A percentile compares a stretch with the other conserved stretches of the same genome.
Evolutionary conservation across 164 flowering plant genomes (phyloP).

Genomic region (Kingdonia uniflora): DNA sequence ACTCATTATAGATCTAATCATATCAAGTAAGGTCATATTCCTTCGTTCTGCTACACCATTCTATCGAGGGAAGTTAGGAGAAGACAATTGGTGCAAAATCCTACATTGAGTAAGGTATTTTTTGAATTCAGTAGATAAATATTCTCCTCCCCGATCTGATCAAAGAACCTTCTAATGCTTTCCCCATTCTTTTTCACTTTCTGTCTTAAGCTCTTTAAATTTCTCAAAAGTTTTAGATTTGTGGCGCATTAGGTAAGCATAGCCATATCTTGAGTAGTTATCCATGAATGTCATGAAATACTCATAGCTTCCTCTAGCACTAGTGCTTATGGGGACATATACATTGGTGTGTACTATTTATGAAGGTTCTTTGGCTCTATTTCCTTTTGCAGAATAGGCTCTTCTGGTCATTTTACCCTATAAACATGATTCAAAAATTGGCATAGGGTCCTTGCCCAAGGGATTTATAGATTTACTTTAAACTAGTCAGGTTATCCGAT

Average conservation of each 20-base stretch:
- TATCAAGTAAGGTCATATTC: too few relatives aligned
- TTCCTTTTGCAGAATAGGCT: neutral
- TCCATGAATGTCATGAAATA: conserved; percentile 4
- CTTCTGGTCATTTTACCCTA: conserved; percentile 6
- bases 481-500: neutral
- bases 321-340: neutral
- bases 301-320: neutral
- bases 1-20: too few relatives aligned
- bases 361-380: neutral
- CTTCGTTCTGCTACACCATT: too few relatives aligned
- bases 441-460: neutral
- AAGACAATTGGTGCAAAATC: too few relatives aligned
- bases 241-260: neutral
- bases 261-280: neutral
- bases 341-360: neutral
- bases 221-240: neutral
- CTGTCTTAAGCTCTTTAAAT: too few relatives aligned
- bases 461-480: neutral
- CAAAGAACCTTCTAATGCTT: too few relatives aligned
- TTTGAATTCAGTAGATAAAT: too few relatives aligned
- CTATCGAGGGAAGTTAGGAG: too few relatives aligned
- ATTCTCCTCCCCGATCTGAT: too few relatives aligned
- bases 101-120: too few relatives aligned
- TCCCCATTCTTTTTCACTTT: too few relatives aligned
- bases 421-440: conserved; percentile 4